Evolutionary conservation across 2,329 filamentous ascomycete genomes (phyloP), one percentile per base, ranked within the genome.

Genomic region (Scedosporium apiospermum): DNA sequence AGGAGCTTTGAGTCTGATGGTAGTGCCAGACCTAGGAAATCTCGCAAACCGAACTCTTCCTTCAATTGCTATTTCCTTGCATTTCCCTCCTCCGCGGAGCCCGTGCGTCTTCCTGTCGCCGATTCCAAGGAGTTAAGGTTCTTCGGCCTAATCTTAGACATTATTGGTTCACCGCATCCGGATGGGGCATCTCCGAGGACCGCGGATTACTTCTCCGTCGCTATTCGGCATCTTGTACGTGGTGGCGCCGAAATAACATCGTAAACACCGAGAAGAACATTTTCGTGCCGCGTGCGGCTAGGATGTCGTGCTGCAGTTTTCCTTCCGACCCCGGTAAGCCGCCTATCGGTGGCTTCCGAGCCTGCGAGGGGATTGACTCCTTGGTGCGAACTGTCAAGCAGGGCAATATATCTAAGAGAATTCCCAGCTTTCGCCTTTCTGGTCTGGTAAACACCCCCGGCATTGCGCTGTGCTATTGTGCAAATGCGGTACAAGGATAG

Each of bases 171-270:
- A 21, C 44, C 16, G n/a, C 18, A 2, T 7, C 44, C 5, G 44
- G 18, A 18, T 49, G 44, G 21, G 23, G 51, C 55, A 58, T 58
- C 55, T 58, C 55, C 55, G 55, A 58, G 55, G 55, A 12, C 55
- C 27, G 26, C 27, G 23, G 16, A 23, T 6, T 10, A 34, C 30
- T n/a, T 58, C 14, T 57, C 55, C 41, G 30, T 59, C 57, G 57
- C 34, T 59, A 59, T 59, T 59, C 57, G 57, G 57, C 57, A 59
- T 59, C 57, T 59, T 34, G 34, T 23, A 42, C 9, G n/a, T 26
- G 16, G 4, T 21, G 18, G 18, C 6, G 14, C 14, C 16, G 21
- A 27, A 55, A 55, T 27, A 6, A 55, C 23, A 1, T 58, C 55
- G 55, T 14, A 34, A 38, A 34, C 14, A 21, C 18, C 18, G 57